Conservation (phyloP, 2,329 filamentous ascomycete species). For the Paraphaeosphaeria minitans region DNA sequence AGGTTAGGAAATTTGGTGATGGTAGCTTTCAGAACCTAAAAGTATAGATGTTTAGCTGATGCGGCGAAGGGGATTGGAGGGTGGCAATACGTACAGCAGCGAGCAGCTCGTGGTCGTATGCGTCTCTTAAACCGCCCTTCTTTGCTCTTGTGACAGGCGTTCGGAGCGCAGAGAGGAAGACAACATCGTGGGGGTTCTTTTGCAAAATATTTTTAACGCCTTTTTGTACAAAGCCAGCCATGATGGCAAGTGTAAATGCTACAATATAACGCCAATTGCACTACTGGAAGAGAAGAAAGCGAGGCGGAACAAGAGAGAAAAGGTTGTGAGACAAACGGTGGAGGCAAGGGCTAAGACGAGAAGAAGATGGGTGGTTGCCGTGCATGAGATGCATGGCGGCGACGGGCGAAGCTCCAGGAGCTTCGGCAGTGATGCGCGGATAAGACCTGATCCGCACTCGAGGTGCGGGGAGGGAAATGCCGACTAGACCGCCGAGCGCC, state of each 20-base stretch:
- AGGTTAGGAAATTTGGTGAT: slow-evolving; percentile 74
- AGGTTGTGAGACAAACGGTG: background rate
- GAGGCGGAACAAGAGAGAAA: slow-evolving; percentile 1
- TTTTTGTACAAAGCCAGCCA: slow-evolving; percentile 56
- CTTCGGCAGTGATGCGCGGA: slow-evolving; percentile 41
- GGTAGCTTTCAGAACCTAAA: slow-evolving; percentile 68
- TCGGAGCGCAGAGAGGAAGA: slow-evolving; percentile 88
- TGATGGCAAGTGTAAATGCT: slow-evolving; percentile 23
- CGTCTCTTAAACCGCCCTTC: slow-evolving; percentile 82
- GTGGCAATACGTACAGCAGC: slow-evolving; percentile 54
- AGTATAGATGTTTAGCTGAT: background rate
- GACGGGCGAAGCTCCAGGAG: slow-evolving; percentile 30
- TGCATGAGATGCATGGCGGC: slow-evolving; percentile 25
- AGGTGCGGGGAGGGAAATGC: slow-evolving; percentile 12
- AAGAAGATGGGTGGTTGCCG: slow-evolving; percentile 14
- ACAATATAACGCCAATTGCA: slow-evolving; percentile 21
- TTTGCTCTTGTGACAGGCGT: slow-evolving; percentile 84
- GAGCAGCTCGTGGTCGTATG: slow-evolving; percentile 89
- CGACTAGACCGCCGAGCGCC: slow-evolving; percentile 4
- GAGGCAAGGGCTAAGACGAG: background rate
- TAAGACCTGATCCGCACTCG: slow-evolving; percentile 15
- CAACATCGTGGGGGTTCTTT: slow-evolving; percentile 79
- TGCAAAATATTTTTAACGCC: slow-evolving; percentile 77
- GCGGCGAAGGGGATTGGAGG: background rate
- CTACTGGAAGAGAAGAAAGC: slow-evolving; percentile 5